Base-by-base conservation (phyloP, 768 basidiomycete genomes). In the Suillus weaverae region DNA sequence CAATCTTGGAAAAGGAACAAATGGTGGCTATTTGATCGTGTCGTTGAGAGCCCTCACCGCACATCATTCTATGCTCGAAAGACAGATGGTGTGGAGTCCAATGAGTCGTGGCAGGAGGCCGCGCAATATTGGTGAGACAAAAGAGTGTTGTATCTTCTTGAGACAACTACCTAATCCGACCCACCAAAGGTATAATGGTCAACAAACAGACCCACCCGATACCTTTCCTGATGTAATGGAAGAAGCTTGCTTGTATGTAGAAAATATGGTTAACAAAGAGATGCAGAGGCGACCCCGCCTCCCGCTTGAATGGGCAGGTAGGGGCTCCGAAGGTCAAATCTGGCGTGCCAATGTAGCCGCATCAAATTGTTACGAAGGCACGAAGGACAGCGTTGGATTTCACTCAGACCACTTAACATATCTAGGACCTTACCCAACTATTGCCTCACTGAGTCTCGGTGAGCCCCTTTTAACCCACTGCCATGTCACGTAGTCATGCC, bases 301-400 rank as follows among this genome's bases (percentile, higher is more conserved):
- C 73, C 81, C 83, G 4, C 76, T 89, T 5, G 93, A 94, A 75
- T 94, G 91, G 90, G 80, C 73, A 32, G 81, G 78, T 1, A 76
- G 70, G 62, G 66, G 69, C 38, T 18, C 66, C 18, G 67, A 69
- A 18, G 71, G 63, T 18, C 73, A 73, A 43, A 67, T 75, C 9
- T 94, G 93, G 92, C 81, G 85, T 61, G 93, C 92, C 1, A 94
- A 94, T 68, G 92, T 94, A 30, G 92, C 92, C 4, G 92, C 92
- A 1, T 86, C 92, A 3, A 94, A 94, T 69, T 89, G 92, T 68
- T 94, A 94, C 66, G 85, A 89, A 72, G 92, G 92, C n/a, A 83
- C 84, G 43, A 88, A 89, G 71, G 92, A 93, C 74, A 86, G 87
- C 59, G 92, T 94, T 4, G 92, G 93, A 0, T 88, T 85, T 71